phyloP scores from a whole-genome alignment of 2,329 filamentous ascomycete species.

The Fusarium nematophilum region DNA sequence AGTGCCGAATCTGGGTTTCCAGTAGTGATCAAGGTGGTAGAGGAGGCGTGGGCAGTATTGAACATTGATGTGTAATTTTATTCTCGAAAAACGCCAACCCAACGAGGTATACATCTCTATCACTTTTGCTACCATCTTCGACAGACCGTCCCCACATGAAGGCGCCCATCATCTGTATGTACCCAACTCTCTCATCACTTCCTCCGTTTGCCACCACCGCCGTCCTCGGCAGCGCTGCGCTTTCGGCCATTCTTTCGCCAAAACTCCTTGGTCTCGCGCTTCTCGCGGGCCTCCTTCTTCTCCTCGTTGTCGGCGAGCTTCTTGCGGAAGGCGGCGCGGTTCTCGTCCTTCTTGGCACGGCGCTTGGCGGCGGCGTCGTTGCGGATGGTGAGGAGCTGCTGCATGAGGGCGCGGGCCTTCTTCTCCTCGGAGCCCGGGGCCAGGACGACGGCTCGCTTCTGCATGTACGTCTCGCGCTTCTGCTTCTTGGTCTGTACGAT shows the following conservation, averaged over 20 bases:
- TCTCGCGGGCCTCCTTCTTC: slow-evolving; percentile 88
- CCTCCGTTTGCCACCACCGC: slow-evolving; percentile 52
- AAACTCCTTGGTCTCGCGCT: slow-evolving; percentile 90
- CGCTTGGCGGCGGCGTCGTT: slow-evolving; percentile 93
- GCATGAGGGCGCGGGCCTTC: slow-evolving; percentile 87
- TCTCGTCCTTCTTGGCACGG: slow-evolving; percentile 86
- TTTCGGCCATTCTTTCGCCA: slow-evolving; percentile 91
- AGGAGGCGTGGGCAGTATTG: neutral
- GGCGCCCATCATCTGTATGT: neutral
- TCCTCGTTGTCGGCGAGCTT: slow-evolving; percentile 85
- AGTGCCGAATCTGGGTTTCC: neutral
- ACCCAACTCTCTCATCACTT: slow-evolving; percentile 31
- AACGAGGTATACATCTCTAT: slow-evolving; percentile 37
- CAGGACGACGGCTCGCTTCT: slow-evolving; percentile 92
- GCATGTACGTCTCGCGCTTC: slow-evolving; percentile 86
- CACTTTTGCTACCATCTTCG: slow-evolving; percentile 22
- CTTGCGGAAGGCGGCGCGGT: slow-evolving; percentile 81
- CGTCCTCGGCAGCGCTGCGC: slow-evolving; percentile 59
- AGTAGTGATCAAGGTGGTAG: neutral
- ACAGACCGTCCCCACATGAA: neutral
- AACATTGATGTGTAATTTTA: slow-evolving; percentile 22
- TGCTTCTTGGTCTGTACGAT: slow-evolving; percentile 85
- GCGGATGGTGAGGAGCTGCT: slow-evolving; percentile 89
- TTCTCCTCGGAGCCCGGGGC: slow-evolving; percentile 86
- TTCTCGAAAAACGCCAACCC: slow-evolving; percentile 40